Percentiles rank a stretch among this genome's conserved stretches.
Evolutionary conservation across 768 basidiomycete species (phyloP).

Genomic region (Suillus alpinus): DNA sequence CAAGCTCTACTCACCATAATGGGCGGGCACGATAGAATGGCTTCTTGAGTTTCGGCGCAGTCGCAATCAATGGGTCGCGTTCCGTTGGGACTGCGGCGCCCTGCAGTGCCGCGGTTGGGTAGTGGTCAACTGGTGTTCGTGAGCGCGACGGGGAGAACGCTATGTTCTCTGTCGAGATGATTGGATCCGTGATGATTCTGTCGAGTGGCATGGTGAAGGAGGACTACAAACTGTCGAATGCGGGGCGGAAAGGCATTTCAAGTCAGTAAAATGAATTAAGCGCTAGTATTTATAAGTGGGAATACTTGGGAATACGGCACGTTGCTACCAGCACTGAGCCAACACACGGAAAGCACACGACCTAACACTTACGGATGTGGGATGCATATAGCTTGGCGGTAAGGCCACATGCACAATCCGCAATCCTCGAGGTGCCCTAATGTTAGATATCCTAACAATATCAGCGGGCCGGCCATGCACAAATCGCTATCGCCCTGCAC

Average conservation of each 20-base stretch:
- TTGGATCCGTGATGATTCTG: constrained; percentile 32
- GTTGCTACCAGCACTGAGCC: background rate
- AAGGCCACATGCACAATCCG: background rate
- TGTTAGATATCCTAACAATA: background rate
- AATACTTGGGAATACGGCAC: background rate
- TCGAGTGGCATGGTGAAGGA: constrained; percentile 21
- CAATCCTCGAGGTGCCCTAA: background rate
- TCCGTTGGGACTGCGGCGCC: constrained; percentile 25
- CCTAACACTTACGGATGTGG: background rate
- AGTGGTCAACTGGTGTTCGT: constrained; percentile 17
- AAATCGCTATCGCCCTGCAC: background rate
- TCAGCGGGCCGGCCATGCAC: background rate
- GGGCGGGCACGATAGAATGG: constrained; percentile 51
- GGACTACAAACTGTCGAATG: constrained; percentile 3
- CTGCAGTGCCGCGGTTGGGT: constrained; percentile 9
- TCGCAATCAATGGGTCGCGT: constrained; percentile 30
- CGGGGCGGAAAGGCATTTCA: constrained; percentile 7
- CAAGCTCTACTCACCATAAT: constrained; percentile 35
- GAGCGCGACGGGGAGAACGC: constrained; percentile 24
- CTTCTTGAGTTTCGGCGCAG: constrained; percentile 29
- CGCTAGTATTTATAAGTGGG: constrained; percentile 4
- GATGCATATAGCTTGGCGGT: background rate
- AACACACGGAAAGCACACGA: background rate
- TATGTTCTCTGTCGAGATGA: constrained; percentile 33
- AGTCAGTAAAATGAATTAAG: background rate